Evolutionary conservation across 2,329 filamentous ascomycete species (phyloP), one percentile per base, ranked within the genome.

Genomic region (Neonectria magnoliae): DNA sequence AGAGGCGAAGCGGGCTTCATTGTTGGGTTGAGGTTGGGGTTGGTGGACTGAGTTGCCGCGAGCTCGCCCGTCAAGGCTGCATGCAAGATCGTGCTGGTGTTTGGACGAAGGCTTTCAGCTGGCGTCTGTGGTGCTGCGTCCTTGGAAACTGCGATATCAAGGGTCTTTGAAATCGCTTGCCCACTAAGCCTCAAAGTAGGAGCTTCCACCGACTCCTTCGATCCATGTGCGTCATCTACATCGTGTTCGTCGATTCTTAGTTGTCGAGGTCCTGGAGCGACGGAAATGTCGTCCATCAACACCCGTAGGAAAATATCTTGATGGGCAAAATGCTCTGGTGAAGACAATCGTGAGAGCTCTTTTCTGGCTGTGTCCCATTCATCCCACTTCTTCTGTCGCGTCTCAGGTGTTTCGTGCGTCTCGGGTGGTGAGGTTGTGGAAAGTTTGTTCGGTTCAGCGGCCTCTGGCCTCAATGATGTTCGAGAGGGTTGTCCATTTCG

Each of bases 361-460:
- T 65, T 74, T 58, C 72, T 63, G 38, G 71, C 68, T 29, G 60
- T 48, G 51, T 74, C 71, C 72, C 72, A 74, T 38, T 74, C 72
- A 27, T 71, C 68, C 72, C 72, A 74, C 57, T 44, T 70, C 48
- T 50, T 64, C 44, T 66, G 69, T 18, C 60, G 69, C 10, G 48
- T 31, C 48, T 68, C 52, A 8, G 65, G 36, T 7, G 52, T 18
- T 5, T 48, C 44, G 20, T 63, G 62, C 29, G 50, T 25, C n/a
- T 51, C 36, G 6, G 51, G 38, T 3, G 64, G 29, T 29, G 53
- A 64, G 44, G 64, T 52, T 57, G 65, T 60, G 47, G 69, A 59
- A 16, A 53, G 44, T 8, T 62, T 45, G 13, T 62, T 41, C 38
- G 56, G 31, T 38, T 68, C 50, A 18, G 53, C 31, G 16, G 59